These are phyloP conservation scores for Ocimum tenuiflorum DNA, from an alignment of 257 asterid genomes.

Conservation along the genomic window DNA sequence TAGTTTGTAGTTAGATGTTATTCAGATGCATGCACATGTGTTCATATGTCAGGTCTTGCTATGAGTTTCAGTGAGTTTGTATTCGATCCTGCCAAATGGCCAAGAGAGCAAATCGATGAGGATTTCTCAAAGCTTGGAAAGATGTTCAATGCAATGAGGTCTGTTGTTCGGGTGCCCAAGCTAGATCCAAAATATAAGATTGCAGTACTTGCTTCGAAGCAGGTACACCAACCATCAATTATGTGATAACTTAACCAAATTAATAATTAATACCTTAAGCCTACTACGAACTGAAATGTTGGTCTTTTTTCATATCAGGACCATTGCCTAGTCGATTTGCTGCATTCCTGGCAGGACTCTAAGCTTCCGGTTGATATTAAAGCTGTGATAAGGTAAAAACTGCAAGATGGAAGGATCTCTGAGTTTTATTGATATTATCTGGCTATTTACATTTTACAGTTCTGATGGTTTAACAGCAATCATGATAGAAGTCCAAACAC, in stretches of 20 bases:
- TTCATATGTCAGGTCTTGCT: conserved; percentile 23
- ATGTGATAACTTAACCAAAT: not conserved
- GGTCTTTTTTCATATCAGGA: conserved; percentile 42
- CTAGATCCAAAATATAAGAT: conserved; percentile 76
- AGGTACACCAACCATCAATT: conserved; percentile 34
- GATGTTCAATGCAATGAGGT: conserved; percentile 65
- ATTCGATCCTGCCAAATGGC: conserved; percentile 82
- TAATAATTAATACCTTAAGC: not conserved
- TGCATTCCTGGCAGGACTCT: conserved; percentile 87
- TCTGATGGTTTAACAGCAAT: conserved; percentile 46
- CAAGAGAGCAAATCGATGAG: conserved; percentile 63
- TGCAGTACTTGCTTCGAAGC: conserved; percentile 79
- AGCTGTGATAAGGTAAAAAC: conserved; percentile 76
- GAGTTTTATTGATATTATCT: not conserved
- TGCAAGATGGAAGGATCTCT: not conserved
- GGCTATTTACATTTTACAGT: conserved; percentile 9
- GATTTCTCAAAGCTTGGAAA: conserved; percentile 62
- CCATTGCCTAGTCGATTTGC: conserved; percentile 83
- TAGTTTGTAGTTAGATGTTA: conserved; percentile 16
- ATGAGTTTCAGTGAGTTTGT: conserved; percentile 68
- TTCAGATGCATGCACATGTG: conserved; percentile 10
- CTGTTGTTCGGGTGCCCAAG: conserved; percentile 71
- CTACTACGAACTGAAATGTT: not conserved
- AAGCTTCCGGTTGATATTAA: conserved; percentile 75
- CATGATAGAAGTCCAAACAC: conserved; percentile 81